Base-by-base conservation (phyloP, 2,329 filamentous ascomycete genomes). In the Fusarium hainanense region DNA sequence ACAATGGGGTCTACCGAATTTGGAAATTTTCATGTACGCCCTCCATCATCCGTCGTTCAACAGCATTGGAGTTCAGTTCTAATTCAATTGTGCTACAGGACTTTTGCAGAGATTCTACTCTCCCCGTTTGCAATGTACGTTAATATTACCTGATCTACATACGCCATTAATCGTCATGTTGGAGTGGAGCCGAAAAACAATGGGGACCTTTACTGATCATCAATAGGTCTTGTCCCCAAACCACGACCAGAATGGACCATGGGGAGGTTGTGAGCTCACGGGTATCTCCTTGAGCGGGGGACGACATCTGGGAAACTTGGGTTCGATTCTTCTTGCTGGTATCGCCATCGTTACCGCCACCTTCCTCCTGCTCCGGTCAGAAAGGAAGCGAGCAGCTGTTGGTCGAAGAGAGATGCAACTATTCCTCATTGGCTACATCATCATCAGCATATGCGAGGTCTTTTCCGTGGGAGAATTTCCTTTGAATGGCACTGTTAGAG, bases 371-470 rank as follows among this genome's bases (percentile, higher is more conserved):
- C 88, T 91, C 82, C 87, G 89, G 72, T 97, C 96, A 21, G 92
- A 98, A 76, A 89, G 88, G 78, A 98, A 99, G 83, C 90, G 92
- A 80, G 96, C 96, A 58, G 96, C 96, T 58, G 96, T 99, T 49
- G 96, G 96, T 64, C 87, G 96, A 83, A 92, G 96, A 80, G 96
- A 99, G 81, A 98, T 99, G 88, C 96, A 99, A 85, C 76, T 98
- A 34, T 98, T 99, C 82, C 88, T 99, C 52, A 68, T 93, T 43
- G 91, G 92, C 52, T 99, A 93, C 79, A 91, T 97, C 60, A 81
- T 98, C 62, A 90, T 98, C 66, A 90, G 92, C 75, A 92, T 99
- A 75, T 98, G 94, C 82, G 96, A 98, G 80, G 97, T 99, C 76
- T 98, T 99, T 82, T 94, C 94, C 1, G 90, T 98, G 37, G 96